phyloP scores from a whole-genome alignment of 2,329 filamentous ascomycete genomes.

The Cryphonectria parasitica region DNA sequence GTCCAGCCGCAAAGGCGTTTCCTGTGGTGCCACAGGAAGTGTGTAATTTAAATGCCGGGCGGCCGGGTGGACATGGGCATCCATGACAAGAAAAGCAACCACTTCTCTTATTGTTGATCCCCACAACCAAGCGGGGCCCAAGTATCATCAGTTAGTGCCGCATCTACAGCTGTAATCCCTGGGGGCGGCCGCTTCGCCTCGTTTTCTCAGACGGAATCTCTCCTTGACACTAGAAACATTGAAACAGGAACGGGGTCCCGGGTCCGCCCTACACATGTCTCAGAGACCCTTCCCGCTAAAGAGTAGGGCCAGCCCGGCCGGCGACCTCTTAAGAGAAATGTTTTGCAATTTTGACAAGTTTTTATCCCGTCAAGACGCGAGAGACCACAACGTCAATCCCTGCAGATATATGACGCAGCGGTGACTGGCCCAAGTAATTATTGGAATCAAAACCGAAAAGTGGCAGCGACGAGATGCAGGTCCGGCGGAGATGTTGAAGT shows the following conservation, averaged over 20 bases:
- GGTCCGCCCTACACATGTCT: background rate
- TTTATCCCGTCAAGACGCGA: background rate
- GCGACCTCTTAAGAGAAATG: background rate
- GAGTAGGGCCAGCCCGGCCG: background rate
- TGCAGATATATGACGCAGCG: background rate
- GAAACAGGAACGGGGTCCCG: background rate
- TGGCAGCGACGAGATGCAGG: background rate
- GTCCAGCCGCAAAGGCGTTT: background rate
- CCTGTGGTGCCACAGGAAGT: background rate
- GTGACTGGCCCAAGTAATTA: background rate
- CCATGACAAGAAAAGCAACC: conserved; percentile 2
- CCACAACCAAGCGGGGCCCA: background rate
- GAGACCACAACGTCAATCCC: conserved; percentile 1
- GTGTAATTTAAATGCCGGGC: background rate
- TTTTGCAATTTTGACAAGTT: background rate
- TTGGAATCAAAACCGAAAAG: background rate
- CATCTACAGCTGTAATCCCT: background rate
- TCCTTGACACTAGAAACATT: background rate
- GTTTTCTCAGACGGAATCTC: background rate
- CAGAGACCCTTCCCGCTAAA: background rate
- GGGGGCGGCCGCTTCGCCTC: background rate
- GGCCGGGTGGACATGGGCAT: background rate
- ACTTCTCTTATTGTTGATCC: background rate
- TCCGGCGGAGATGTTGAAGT: background rate
- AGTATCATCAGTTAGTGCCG: background rate